phyloP scores from a whole-genome alignment of 2,329 filamentous ascomycete species.

The Cercospora berteroae region DNA sequence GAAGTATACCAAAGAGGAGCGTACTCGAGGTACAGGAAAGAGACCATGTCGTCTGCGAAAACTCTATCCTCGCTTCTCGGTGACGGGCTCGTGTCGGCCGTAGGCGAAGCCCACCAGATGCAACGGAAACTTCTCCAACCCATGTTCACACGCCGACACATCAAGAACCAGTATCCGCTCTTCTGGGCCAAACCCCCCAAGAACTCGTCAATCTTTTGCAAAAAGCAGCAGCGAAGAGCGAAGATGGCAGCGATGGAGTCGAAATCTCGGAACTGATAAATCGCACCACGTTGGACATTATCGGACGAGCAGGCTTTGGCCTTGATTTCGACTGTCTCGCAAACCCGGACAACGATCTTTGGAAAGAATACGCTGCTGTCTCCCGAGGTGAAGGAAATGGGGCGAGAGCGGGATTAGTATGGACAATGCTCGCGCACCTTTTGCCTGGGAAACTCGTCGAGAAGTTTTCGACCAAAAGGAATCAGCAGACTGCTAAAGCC shows the following conservation, averaged over 20 bases:
- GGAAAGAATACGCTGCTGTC: neutral
- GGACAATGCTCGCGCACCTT: neutral
- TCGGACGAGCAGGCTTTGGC: constrained; percentile 43
- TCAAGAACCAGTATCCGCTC: neutral
- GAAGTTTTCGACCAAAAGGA: neutral
- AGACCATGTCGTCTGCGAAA: constrained; percentile 1
- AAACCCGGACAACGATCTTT: neutral
- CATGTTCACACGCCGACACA: neutral
- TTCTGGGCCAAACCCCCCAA: neutral
- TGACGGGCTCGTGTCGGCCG: constrained; percentile 15
- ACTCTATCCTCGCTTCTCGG: constrained; percentile 14
- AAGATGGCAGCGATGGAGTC: neutral
- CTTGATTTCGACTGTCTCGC: constrained; percentile 40
- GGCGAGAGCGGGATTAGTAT: neutral
- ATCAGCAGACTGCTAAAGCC: neutral
- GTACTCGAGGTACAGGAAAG: constrained; percentile 8
- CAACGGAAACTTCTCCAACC: neutral
- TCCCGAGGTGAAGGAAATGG: neutral
- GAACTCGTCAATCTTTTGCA: neutral
- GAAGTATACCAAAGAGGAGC: constrained; percentile 7
- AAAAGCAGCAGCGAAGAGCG: neutral
- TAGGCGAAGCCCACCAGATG: constrained; percentile 9
- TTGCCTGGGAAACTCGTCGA: neutral
- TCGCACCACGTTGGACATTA: constrained; percentile 43
- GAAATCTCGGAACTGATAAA: neutral